Evolutionary conservation across 139 green algal genomes (phyloP).

Genomic region (Zygnema cylindricum): DNA sequence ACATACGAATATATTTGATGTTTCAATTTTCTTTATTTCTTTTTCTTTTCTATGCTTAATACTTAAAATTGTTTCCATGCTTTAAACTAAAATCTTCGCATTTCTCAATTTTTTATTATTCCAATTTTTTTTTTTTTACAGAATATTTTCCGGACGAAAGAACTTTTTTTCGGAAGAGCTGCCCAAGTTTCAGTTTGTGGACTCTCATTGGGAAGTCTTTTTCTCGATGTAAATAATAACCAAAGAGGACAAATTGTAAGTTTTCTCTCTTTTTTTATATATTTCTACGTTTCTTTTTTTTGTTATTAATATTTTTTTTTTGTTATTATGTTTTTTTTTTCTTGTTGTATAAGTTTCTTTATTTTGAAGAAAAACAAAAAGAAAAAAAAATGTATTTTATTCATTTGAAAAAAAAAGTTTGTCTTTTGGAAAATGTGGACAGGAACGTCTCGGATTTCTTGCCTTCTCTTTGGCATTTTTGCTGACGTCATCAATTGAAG

Average conservation of each 20-base stretch:
- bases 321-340: too few relatives aligned
- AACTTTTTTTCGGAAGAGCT: conserved; percentile 58
- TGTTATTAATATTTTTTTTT: neutral
- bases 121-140: neutral
- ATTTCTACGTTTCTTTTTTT: neutral
- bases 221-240: conserved; percentile 36
- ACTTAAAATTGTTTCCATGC: neutral
- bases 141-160: conserved; percentile 64
- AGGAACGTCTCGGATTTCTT: conserved; percentile 57
- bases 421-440: too few relatives aligned
- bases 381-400: too few relatives aligned
- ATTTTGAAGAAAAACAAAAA: too few relatives aligned
- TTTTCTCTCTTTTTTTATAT: neutral
- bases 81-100: neutral
- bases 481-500: conserved; percentile 61
- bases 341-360: neutral
- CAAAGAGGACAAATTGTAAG: conserved; percentile 17
- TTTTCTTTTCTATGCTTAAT: neutral
- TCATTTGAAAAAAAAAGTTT: too few relatives aligned
- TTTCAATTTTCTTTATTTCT: neutral
- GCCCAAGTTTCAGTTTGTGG: conserved; percentile 48
- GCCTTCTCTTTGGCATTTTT: conserved; percentile 61
- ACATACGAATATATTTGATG: neutral
- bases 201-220: conserved; percentile 50
- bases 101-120: neutral